These are phyloP conservation scores for Apiosordaria backusii DNA, from an alignment of 495 filamentous ascomycete species.

Conservation along the genomic window DNA sequence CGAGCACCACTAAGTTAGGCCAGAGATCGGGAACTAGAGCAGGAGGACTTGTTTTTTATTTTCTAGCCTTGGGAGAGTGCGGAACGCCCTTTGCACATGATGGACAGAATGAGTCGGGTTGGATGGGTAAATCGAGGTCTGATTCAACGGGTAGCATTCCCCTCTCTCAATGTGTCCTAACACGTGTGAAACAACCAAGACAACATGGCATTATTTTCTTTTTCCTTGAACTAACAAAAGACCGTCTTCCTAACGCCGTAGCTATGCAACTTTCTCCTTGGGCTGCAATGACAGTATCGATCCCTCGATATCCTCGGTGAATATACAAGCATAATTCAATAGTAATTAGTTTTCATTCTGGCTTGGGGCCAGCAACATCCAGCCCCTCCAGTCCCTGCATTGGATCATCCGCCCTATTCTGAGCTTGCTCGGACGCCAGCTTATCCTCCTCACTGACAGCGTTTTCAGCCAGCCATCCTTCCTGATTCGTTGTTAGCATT, in stretches of 20 bases:
- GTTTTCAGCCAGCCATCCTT: slow-evolving; percentile 88
- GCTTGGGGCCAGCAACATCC: slow-evolving; percentile 89
- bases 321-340: too few relatives aligned
- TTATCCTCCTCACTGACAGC: slow-evolving; percentile 86
- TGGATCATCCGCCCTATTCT: slow-evolving; percentile 66
- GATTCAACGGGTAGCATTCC: neutral
- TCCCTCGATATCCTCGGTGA: neutral
- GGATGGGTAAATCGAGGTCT: slow-evolving; percentile 15
- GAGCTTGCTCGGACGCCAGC: slow-evolving; percentile 56
- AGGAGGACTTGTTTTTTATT: neutral
- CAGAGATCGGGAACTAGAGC: slow-evolving; percentile 13
- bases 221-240: slow-evolving; percentile 17
- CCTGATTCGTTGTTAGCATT: slow-evolving; percentile 53
- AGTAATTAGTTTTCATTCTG: too few relatives aligned
- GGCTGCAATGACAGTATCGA: neutral
- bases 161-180: slow-evolving; percentile 9
- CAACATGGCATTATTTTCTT: slow-evolving; percentile 6
- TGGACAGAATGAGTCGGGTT: neutral
- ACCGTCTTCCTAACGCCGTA: slow-evolving; percentile 37
- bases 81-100: slow-evolving; percentile 27
- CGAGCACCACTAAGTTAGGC: slow-evolving; percentile 32
- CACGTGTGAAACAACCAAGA: slow-evolving; percentile 8
- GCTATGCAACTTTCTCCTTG: slow-evolving; percentile 36
- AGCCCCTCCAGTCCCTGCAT: slow-evolving; percentile 94
- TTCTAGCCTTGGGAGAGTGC: slow-evolving; percentile 13